Evolutionary conservation across 2,329 filamentous ascomycete species (phyloP), one percentile per base, ranked within the genome.

Genomic region (Fusarium irregulare): DNA sequence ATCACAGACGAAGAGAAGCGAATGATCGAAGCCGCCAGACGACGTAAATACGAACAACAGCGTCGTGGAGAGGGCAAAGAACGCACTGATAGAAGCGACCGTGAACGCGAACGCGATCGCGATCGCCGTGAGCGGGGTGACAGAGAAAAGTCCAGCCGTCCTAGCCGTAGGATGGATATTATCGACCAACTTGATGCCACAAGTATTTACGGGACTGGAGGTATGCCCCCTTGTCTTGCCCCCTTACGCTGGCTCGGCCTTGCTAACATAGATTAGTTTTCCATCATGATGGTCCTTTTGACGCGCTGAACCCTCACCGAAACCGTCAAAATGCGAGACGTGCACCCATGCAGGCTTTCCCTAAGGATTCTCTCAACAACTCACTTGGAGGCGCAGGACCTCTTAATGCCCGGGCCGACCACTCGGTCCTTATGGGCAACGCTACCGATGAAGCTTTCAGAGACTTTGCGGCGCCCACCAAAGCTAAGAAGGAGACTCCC

Each of bases 171-270:
- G 71, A 81, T 98, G 70, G 96, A 99, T 78, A 88, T 98, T 47
- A 98, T 99, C 76, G 96, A 99, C 82, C 95, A 98, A 79, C 85
- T 99, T 71, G 96, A 98, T 83, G 94, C 96, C 68, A 98, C 94
- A 7, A 94, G 94, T 79, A 97, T 98, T 73, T 98, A 97, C 77
- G 95, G 96, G 60, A 93, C 92, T 75, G 94, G 95, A 81, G 84
- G 93, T 97, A 85, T 82, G 93, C 89, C 55, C 54, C 14, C 20
- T 9, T 9, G 18, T 14, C 23, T 20, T 23, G 13, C 9, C 23
- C 11, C 41, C 18, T 11, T 8, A 7, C 20, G 18, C 20, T 20
- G 6, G 9, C 13, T 37, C 45, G 18, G 45, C 20, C 23, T 34
- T 62, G 27, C 66, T 71, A 51, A 68, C 54, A 45, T 44, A 63